phyloP scores from a whole-genome alignment of 1,139 yeast species.

The Sugiyamaella neomexicana region DNA sequence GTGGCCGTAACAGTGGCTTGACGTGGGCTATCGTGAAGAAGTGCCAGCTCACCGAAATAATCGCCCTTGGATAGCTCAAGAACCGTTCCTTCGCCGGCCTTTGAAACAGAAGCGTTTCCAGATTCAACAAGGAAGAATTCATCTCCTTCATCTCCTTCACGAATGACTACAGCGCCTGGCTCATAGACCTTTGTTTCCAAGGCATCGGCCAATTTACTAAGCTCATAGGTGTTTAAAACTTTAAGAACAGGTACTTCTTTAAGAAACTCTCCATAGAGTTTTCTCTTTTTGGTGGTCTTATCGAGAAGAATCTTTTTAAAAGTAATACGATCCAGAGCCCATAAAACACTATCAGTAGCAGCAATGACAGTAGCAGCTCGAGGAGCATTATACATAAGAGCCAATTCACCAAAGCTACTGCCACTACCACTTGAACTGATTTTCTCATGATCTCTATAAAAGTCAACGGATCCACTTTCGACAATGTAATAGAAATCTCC shows the following conservation, averaged over 20 bases:
- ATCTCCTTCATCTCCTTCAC: slow-evolving; percentile 90
- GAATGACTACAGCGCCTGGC: slow-evolving; percentile 72
- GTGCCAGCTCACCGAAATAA: slow-evolving; percentile 94
- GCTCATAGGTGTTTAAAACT: slow-evolving; percentile 71
- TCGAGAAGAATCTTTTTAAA: slow-evolving; percentile 89
- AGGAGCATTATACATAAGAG: slow-evolving; percentile 95
- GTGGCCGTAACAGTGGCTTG: slow-evolving; percentile 89
- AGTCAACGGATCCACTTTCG: slow-evolving; percentile 83
- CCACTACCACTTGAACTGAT: slow-evolving; percentile 81
- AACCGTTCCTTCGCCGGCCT: slow-evolving; percentile 57
- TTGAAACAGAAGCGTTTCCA: slow-evolving; percentile 77
- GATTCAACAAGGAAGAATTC: slow-evolving; percentile 86
- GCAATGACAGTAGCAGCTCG: slow-evolving; percentile 95
- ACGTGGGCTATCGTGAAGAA: slow-evolving; percentile 87
- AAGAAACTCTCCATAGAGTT: slow-evolving; percentile 85
- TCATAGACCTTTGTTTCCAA: slow-evolving; percentile 73
- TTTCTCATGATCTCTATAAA: slow-evolving; percentile 67
- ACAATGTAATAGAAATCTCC: slow-evolving; percentile 93
- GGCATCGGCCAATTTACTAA: slow-evolving; percentile 93
- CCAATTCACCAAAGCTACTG: slow-evolving; percentile 92
- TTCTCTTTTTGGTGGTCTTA: slow-evolving; percentile 85
- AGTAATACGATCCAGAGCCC: slow-evolving; percentile 94
- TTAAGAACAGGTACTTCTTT: slow-evolving; percentile 82
- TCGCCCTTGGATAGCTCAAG: slow-evolving; percentile 73
- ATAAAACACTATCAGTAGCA: slow-evolving; percentile 64